Percentiles rank a stretch among this genome's conserved stretches.
phyloP scores from a whole-genome alignment of 2,329 filamentous ascomycete species.

The Penicillium sp. region DNA sequence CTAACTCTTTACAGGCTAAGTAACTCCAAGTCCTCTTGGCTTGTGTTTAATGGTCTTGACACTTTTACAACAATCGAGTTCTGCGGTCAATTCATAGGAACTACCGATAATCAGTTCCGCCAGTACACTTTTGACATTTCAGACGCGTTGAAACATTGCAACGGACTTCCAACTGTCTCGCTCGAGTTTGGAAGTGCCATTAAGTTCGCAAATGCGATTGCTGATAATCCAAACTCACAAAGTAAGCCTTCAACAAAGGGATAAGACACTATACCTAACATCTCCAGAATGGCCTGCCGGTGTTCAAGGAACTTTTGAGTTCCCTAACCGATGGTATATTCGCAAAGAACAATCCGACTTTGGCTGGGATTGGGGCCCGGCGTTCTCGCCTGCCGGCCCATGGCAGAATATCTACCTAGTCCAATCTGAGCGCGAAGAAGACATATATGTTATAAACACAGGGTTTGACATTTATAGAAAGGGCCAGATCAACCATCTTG shows the following conservation, averaged over 20 bases:
- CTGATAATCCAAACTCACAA: conserved; percentile 49
- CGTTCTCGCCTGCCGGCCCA: conserved; percentile 61
- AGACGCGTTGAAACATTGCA: conserved; percentile 45
- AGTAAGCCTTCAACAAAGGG: conserved; percentile 26
- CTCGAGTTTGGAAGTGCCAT: conserved; percentile 60
- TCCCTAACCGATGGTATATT: conserved; percentile 55
- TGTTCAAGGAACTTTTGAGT: conserved; percentile 52
- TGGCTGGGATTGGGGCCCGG: conserved; percentile 64
- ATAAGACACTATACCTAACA: neutral
- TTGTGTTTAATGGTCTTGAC: conserved; percentile 62
- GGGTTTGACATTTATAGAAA: conserved; percentile 59
- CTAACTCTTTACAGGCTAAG: conserved; percentile 20
- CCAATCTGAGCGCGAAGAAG: conserved; percentile 46
- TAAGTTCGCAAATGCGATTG: conserved; percentile 53
- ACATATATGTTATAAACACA: conserved; percentile 52
- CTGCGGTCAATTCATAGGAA: conserved; percentile 54
- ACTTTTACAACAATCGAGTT: conserved; percentile 59
- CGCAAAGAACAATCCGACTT: conserved; percentile 63
- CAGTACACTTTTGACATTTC: conserved; percentile 61
- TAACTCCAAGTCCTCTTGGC: conserved; percentile 48
- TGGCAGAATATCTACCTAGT: conserved; percentile 61
- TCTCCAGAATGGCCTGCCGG: conserved; percentile 48
- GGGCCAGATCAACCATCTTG: conserved; percentile 58
- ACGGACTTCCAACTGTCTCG: conserved; percentile 39
- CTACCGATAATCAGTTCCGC: conserved; percentile 62